Base-by-base conservation (phyloP, 768 basidiomycete species). In the Hypsizygus marmoreus region DNA sequence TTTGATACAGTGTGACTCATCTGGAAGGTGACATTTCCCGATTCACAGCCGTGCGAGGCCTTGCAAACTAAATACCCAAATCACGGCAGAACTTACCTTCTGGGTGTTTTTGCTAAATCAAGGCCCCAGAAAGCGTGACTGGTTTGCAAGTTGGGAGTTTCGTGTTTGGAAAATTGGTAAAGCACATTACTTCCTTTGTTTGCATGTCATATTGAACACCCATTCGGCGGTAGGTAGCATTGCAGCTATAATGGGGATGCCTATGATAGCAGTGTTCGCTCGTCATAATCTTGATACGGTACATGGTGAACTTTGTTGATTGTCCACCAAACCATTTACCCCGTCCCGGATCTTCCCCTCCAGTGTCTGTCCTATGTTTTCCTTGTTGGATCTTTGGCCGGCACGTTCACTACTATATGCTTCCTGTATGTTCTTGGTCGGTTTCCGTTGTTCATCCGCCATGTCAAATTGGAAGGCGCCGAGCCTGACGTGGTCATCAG, bases 71-170 rank as follows among this genome's bases (percentile, higher is more conserved):
- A 7, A 3, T 17, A 34, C 28, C 51, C 9, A 40, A 31, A 5
- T 33, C 38, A 16, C 45, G 16, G 19, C 61, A 89, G 88, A 90
- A 60, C 74, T 91, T 11, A 72, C 82, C 0, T 91, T 91, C 58
- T 92, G 90, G 90, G 58, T 91, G 22, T 92, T 91, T 62, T 75
- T 92, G 16, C 74, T 90, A 23, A 79, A 89, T 51, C 89, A 91
- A 66, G 84, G 85, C 3, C 84, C 85, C 0, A 67, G 72, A 33
- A 79, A 82, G 57, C 79, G 82, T 3, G 72, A 80, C 24, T 92
- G 90, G 90, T 91, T 91, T 63, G 69, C 79, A 17, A 88, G 88
- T 60, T 82, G 81, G 79, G 88, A 92, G 63, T 91, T 84, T 61
- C 74, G 75, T 33, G 59, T 79, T 13, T 92, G 90, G 90, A 81